A percentile compares a stretch with the other conserved stretches of the same genome.
Conservation (phyloP, 2,329 filamentous ascomycete genomes). For the Arthrobotrys conoides region DNA sequence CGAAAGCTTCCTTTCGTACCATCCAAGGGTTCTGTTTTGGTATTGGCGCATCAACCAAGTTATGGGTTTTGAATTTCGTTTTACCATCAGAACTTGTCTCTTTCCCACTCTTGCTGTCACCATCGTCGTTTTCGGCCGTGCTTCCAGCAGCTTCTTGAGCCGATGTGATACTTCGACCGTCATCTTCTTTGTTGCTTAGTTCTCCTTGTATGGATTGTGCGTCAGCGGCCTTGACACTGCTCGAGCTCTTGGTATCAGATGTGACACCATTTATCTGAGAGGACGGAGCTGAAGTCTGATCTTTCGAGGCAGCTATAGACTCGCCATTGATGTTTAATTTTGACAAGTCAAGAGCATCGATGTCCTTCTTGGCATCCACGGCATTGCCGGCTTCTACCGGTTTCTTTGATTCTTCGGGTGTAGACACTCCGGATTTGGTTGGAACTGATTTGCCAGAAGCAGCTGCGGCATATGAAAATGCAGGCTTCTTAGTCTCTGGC, state of each 20-base stretch:
- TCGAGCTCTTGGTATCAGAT: slow-evolving; percentile 37
- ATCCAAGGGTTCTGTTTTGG: slow-evolving; percentile 57
- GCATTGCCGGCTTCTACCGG: slow-evolving; percentile 63
- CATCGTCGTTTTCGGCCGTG: slow-evolving; percentile 46
- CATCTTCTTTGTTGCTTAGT: slow-evolving; percentile 50
- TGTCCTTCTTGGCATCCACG: slow-evolving; percentile 67
- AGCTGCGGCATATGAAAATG: slow-evolving; percentile 64
- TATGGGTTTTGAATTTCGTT: slow-evolving; percentile 56
- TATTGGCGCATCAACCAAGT: slow-evolving; percentile 56
- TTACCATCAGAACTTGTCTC: slow-evolving; percentile 48
- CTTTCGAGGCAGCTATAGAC: slow-evolving; percentile 34
- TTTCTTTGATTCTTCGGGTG: slow-evolving; percentile 55
- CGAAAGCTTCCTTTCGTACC: slow-evolving; percentile 51
- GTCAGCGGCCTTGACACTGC: slow-evolving; percentile 40
- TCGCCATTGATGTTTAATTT: slow-evolving; percentile 47
- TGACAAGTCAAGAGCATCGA: slow-evolving; percentile 64
- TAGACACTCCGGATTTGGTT: slow-evolving; percentile 39
- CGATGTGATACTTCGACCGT: slow-evolving; percentile 44
- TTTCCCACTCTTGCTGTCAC: slow-evolving; percentile 52
- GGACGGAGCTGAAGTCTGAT: slow-evolving; percentile 26
- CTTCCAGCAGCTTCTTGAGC: slow-evolving; percentile 54
- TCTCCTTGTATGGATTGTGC: slow-evolving; percentile 47
- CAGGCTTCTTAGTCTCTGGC: slow-evolving; percentile 62
- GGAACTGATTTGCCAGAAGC: slow-evolving; percentile 63
- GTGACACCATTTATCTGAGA: slow-evolving; percentile 39